Base-by-base conservation (phyloP, 139 green algal species). In the Micromonas pusilla region DNA sequence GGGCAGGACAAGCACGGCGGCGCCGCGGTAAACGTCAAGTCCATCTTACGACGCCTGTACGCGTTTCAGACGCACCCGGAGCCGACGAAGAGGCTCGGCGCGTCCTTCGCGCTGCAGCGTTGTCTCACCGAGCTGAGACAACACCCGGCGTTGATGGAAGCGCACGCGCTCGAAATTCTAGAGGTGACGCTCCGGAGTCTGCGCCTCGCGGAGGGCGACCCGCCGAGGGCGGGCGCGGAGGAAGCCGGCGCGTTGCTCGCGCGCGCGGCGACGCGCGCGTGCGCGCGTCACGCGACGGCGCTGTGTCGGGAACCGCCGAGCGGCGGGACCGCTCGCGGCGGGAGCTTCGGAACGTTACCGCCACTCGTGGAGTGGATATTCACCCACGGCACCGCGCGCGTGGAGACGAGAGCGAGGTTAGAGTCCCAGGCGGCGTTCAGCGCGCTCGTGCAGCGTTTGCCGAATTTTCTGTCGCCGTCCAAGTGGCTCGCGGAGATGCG, bases 21-120 rank as follows among this genome's bases (percentile, higher is more conserved):
- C 45, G 45, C 45, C 32, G 30, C 68, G 23, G 72, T 80, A 3
- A 83, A 81, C 32, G n/a, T 68, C 30, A 63, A 65, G 73, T 81
- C 34, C 23, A 73, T 83, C 36, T 32, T 83, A 16, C 71, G 79
- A 13, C 36, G 70, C 6, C 52, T 83, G 37, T 76, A 77, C 73
- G 34, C 20, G 38, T 66, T 74, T 26, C 66, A 79, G 63, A 38
- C n/a, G 1, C 79, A 83, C 34, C 54, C 73, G 23, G 26, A 4
- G 38, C n/a, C 73, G 52, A 19, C 16, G 2, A 33, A 77, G 23
- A 26, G 79, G 23, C 45, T 81, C 23, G 79, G 79, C 32, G 79
- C 79, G 23, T 32, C 45, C 38, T 36, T 76, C 30, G 79, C 79
- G 13, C 20, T 76, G 1, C 30, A 30, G 53, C 26, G 68, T n/a